Percentiles rank a stretch among this genome's conserved stretches.
Evolutionary conservation across 306 rosid species (phyloP).

Genomic region (Alnus rubra): DNA sequence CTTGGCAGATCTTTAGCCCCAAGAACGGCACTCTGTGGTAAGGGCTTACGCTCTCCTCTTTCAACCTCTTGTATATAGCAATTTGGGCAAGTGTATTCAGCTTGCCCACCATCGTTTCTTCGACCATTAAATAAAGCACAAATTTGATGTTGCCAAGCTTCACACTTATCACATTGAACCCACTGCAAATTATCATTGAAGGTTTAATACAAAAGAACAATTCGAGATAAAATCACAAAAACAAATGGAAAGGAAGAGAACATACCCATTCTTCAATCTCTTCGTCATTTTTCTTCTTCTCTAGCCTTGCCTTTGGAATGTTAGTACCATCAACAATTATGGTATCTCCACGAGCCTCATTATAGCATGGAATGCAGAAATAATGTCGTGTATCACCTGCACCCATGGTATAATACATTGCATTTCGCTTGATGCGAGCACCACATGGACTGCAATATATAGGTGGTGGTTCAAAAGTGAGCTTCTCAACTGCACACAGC

Average conservation of each 20-base stretch:
- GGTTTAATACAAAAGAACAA: slow-evolving; percentile 27
- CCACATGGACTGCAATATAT: slow-evolving; percentile 93
- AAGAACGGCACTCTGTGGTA: slow-evolving; percentile 96
- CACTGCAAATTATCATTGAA: slow-evolving; percentile 55
- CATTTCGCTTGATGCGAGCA: slow-evolving; percentile 88
- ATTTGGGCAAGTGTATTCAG: slow-evolving; percentile 96
- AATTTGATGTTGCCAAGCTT: slow-evolving; percentile 99
- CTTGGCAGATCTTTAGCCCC: slow-evolving; percentile 96
- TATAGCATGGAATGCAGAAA: slow-evolving; percentile 93
- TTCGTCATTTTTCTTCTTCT: slow-evolving; percentile 97
- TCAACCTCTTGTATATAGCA: slow-evolving; percentile 84
- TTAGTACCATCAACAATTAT: slow-evolving; percentile 80
- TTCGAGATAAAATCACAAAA: slow-evolving; percentile 14
- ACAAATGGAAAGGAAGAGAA: slow-evolving; percentile 6
- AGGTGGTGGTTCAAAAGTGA: slow-evolving; percentile 95
- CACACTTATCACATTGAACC: slow-evolving; percentile 99
- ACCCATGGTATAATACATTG: slow-evolving; percentile 87
- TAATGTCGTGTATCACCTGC: slow-evolving; percentile 92
- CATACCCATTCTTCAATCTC: slow-evolving; percentile 97
- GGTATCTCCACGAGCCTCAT: slow-evolving; percentile 86
- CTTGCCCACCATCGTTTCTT: slow-evolving; percentile 96
- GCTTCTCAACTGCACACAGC: slow-evolving; percentile 97
- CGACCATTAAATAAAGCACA: slow-evolving; percentile 96
- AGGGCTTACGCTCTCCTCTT: slow-evolving; percentile 92
- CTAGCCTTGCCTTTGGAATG: slow-evolving; percentile 75